Evolutionary conservation across 169 alveolate species (phyloP), one percentile per base, ranked within the genome.

Genomic region (Plasmodium vivax): DNA sequence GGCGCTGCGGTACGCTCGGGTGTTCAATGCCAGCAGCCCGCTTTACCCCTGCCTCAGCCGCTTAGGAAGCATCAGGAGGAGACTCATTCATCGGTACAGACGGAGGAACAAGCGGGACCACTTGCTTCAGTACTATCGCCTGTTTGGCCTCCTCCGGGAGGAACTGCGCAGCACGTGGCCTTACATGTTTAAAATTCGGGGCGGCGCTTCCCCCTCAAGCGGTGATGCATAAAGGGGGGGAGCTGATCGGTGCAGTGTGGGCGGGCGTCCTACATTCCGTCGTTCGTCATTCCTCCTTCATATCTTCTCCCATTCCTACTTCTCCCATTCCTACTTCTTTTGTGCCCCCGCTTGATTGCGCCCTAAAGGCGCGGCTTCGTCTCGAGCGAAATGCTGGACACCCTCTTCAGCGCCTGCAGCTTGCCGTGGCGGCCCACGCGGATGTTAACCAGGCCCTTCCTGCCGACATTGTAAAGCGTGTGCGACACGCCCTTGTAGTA

Each of bases 401-500:
- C 79, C 2, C 14, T 75, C 62, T 82, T 92, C 41, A 92, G 79
- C 16, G 95, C 95, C 51, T 92, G 95, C 9, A 92, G 36, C 45
- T 32, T 92, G 14, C 95, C 95, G 1, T 73, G 27, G 34, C 47
- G 47, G 8, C 95, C 95, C 2, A 92, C 77, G 6, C 95, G 51
- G 32, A 92, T 92, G 56, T 82, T 82, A 8, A 92, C 19, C 30
- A 92, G 27, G 38, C 92, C 95, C 47, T 92, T 92, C 34, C 73
- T 92, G n/a, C 83, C 83, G 54, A 92, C 82, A 34, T 68, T 68
- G 58, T 92, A 92, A 51, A 92, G 92, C 2, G 95, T 92, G 58
- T 92, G 95, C 6, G 95, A 71, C 19, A 92, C 68, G 10, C 85
- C 92, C 45, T 92, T 92, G 85, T 92, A 92, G 43, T 92, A 92